A percentile compares a stretch with the other conserved stretches of the same genome.
Evolutionary conservation across 139 green algal species (phyloP).

Genomic region (Tetratostichococcus sp.): DNA sequence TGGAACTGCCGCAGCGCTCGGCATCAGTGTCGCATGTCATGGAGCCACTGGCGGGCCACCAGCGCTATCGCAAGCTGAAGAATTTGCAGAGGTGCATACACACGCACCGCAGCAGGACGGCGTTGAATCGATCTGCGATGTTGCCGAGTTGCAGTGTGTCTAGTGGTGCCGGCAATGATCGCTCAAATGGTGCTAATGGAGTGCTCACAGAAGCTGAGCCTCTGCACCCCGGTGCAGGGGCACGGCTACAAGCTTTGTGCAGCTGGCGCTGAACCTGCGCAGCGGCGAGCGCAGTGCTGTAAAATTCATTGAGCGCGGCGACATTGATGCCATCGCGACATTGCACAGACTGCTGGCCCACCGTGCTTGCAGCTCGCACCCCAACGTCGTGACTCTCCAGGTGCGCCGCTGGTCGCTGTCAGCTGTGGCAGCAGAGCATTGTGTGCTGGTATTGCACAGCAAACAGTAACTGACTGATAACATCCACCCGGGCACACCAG

Average conservation of each 20-base stretch:
- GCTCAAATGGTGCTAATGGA: too few species aligned
- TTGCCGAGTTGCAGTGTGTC: too few species aligned
- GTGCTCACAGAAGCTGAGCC: too few species aligned
- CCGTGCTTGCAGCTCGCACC: background rate
- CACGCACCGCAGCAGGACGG: too few species aligned
- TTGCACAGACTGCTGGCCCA: background rate
- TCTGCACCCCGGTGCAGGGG: too few species aligned
- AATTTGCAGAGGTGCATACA: background rate
- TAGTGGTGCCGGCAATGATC: too few species aligned
- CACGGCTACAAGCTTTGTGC: background rate
- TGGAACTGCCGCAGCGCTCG: background rate
- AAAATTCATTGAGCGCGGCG: background rate
- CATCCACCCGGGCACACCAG: too few species aligned
- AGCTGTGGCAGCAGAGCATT: too few species aligned
- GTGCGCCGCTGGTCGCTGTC: background rate
- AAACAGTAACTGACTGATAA: too few species aligned
- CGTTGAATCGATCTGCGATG: too few species aligned
- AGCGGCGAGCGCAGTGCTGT: background rate
- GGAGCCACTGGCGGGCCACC: background rate
- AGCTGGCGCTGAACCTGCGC: background rate
- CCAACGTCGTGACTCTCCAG: background rate
- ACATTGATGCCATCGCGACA: background rate
- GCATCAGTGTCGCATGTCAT: background rate
- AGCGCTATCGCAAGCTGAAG: background rate
- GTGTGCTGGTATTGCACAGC: too few species aligned